Base-by-base conservation (phyloP, 1,284 basidiomycete genomes). In the Wallemia ichthyophaga region DNA sequence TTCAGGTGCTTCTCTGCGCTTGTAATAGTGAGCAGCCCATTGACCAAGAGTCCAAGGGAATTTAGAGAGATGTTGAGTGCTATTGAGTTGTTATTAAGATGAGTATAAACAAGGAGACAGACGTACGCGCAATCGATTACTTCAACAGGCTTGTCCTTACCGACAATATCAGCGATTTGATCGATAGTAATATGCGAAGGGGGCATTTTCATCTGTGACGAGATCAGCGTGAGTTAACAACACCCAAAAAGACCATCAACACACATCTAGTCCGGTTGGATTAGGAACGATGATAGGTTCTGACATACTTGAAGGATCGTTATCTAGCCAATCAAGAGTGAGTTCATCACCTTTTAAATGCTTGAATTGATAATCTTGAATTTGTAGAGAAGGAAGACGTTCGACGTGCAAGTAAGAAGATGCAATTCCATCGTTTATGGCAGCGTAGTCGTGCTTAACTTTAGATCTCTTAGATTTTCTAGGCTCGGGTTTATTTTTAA, bases 21-120 rank as follows among this genome's bases (percentile, higher is more conserved):
- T 25, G n/a, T 76, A 73, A 67, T 83, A 84, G 68, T 98, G 96
- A 60, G 81, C 79, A 1, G 82, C 84, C 92, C 92, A 98, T 68
- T 81, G 82, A 11, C 76, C 78, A 9, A 98, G 72, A 9, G 81
- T 86, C 91, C 92, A 96, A 5, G 81, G 81, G 2, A 11, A 27
- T 27, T 56, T 56, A 21, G 25, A 26, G 23, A 56, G 55, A 25
- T 56, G 7, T 56, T 56, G 55, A 27, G 55, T 25, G 15, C 55
- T 56, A 13, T n/a, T n/a, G n/a, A 27, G 9, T 24, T 56, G 17
- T 5, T 25, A 24, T 19, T 17, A 9, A 24, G 15, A 27, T 25
- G n/a, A 26, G 27, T 7, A 9, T 25, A 24, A 27, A 7, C 23
- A 58, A 57, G 48, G 25, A 56, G 7, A 21, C 19, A 19, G 53